Conservation (phyloP, 2,329 filamentous ascomycete species). For the Daldinia eschscholtzii region DNA sequence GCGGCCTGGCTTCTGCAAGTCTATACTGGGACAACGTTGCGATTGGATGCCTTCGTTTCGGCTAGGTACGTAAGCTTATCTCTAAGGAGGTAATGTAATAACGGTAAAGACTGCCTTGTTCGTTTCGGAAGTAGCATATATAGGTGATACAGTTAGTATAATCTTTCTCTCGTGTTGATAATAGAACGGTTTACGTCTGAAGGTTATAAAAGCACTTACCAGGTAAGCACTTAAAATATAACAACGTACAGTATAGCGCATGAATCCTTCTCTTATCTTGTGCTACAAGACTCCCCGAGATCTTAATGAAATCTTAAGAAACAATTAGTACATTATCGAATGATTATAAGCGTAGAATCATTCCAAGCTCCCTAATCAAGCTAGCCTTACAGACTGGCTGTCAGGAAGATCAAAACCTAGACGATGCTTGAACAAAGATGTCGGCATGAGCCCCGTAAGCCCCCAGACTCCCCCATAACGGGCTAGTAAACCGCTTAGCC, state of each 20-base stretch:
- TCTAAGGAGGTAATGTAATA: neutral
- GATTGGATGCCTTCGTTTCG: constrained; percentile 25
- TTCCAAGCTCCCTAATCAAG: too few species aligned
- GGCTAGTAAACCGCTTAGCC: constrained; percentile 14
- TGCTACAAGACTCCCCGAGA: constrained; percentile 5
- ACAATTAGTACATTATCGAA: too few species aligned
- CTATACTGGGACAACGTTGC: constrained; percentile 27
- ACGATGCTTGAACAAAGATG: neutral
- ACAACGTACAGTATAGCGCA: neutral
- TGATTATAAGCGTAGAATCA: neutral
- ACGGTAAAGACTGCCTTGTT: too few species aligned
- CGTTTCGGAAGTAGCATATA: neutral
- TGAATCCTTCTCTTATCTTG: neutral
- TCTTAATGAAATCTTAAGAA: too few species aligned
- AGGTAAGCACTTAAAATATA: neutral
- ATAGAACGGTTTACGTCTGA: neutral
- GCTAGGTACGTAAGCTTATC: constrained; percentile 9
- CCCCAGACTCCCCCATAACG: constrained; percentile 21
- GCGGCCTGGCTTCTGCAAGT: neutral
- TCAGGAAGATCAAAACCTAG: neutral
- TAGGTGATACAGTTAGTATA: neutral
- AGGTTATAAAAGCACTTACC: neutral
- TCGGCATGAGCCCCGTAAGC: neutral
- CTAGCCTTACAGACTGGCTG: too few species aligned
- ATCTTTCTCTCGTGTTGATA: neutral